These are phyloP conservation scores for Desmodesmus armatus DNA, from an alignment of 139 green algal species.

Conservation along the genomic window DNA sequence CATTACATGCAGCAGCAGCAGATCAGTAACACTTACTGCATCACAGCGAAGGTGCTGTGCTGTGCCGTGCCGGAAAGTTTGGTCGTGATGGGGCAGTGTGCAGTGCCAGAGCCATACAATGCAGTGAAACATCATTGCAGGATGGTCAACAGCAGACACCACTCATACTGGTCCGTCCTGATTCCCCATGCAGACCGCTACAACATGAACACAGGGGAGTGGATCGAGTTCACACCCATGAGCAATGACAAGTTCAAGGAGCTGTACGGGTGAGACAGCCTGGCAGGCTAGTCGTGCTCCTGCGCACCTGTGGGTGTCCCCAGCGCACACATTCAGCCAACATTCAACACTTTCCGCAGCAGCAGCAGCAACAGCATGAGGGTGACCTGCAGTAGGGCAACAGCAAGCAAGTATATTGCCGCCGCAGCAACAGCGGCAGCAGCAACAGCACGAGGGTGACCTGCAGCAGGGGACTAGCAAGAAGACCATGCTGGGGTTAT, in stretches of 20 bases:
- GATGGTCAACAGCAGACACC: too few species aligned
- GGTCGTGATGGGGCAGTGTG: too few species aligned
- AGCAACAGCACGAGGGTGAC: background rate
- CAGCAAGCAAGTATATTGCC: too few species aligned
- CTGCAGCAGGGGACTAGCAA: background rate
- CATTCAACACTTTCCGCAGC: background rate
- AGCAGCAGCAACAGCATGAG: background rate
- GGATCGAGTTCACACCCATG: slow-evolving; percentile 2
- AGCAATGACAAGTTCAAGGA: slow-evolving; percentile 32
- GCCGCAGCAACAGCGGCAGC: background rate
- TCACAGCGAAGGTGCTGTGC: background rate
- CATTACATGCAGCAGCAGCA: background rate
- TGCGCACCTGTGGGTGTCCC: background rate
- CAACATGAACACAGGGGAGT: slow-evolving; percentile 28
- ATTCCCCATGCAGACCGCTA: slow-evolving; percentile 29
- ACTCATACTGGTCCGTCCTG: too few species aligned
- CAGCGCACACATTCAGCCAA: background rate
- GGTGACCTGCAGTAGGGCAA: background rate
- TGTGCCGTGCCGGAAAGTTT: too few species aligned
- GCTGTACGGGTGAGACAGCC: background rate
- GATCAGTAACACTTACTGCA: background rate
- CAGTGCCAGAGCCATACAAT: too few species aligned
- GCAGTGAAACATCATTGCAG: background rate
- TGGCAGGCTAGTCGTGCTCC: background rate
- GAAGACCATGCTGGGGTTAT: too few species aligned